Percentiles rank a stretch among this genome's conserved stretches.
phyloP scores from a whole-genome alignment of 345 rosid species.

The Euphorbia peplus region DNA sequence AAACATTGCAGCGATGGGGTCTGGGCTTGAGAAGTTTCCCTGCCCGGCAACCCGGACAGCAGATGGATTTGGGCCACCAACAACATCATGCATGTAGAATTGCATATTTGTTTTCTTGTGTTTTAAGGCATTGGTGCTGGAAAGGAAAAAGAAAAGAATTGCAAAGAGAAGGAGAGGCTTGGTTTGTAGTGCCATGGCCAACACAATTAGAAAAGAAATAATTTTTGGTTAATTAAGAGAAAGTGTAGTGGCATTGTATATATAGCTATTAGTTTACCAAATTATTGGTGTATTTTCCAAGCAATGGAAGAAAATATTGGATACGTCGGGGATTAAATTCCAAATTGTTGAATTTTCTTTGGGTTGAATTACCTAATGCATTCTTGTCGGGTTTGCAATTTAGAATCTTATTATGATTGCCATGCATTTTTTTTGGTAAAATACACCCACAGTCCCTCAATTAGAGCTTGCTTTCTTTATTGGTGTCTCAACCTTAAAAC shows the following conservation, averaged over 20 bases:
- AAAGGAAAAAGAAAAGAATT: not conserved
- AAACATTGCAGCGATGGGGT: conserved; percentile 21
- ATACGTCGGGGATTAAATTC: not conserved
- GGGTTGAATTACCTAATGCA: conserved; percentile 5
- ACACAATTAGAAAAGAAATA: not conserved
- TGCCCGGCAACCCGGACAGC: conserved; percentile 28
- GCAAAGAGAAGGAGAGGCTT: conserved; percentile 22
- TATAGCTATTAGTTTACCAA: not conserved
- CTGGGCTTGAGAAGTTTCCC: conserved; percentile 29
- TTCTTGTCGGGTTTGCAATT: not conserved
- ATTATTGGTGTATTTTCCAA: not conserved
- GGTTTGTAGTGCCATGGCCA: conserved; percentile 24
- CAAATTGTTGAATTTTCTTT: not conserved
- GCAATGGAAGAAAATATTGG: not conserved
- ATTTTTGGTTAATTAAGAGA: not conserved
- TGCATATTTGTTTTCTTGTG: conserved; percentile 26
- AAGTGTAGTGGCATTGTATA: too few species aligned
- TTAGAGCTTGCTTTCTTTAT: too few species aligned
- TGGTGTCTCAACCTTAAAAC: too few species aligned
- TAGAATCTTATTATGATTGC: not conserved
- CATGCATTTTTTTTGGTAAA: too few species aligned
- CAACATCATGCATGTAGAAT: conserved; percentile 46
- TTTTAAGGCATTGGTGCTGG: conserved; percentile 18
- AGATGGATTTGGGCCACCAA: conserved; percentile 25
- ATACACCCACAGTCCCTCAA: too few species aligned